Conservation (phyloP, 1,284 basidiomycete species). For the Trametes sp. region DNA sequence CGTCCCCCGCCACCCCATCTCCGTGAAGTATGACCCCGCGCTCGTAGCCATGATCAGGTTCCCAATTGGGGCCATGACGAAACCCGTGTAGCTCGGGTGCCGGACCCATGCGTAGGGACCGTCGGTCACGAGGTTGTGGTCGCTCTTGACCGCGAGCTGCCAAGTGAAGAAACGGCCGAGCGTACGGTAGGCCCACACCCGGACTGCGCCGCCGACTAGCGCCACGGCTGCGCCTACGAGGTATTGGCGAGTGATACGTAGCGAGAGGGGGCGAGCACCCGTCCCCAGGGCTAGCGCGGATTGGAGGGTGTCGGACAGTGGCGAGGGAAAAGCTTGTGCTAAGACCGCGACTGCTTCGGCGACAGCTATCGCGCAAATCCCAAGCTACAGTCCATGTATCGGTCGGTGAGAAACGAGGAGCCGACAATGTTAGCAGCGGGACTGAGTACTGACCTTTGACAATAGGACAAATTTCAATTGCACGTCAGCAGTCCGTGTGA, state of each 20-base stretch:
- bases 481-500: slow-evolving; percentile 1
- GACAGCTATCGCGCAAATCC: background rate
- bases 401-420: background rate
- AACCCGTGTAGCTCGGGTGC: slow-evolving; percentile 23
- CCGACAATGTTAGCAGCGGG: background rate
- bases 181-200: slow-evolving; percentile 13
- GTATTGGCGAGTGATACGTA: background rate
- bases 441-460: slow-evolving; percentile 2
- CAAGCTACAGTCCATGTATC: background rate
- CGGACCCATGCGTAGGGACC: slow-evolving; percentile 23
- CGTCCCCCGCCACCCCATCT: background rate
- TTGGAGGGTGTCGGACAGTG: slow-evolving; percentile 1
- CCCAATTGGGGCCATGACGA: slow-evolving; percentile 9
- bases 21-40: slow-evolving; percentile 10
- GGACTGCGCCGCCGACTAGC: slow-evolving; percentile 6
- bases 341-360: slow-evolving; percentile 5
- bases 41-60: slow-evolving; percentile 10
- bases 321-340: slow-evolving; percentile 1
- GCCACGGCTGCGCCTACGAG: slow-evolving; percentile 4
- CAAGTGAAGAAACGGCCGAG: slow-evolving; percentile 24
- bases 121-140: slow-evolving; percentile 19
- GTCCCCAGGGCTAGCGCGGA: background rate
- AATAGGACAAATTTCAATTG: slow-evolving; percentile 1
- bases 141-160: slow-evolving; percentile 13
- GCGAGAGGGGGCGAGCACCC: background rate